Percentiles rank a stretch among this genome's conserved stretches.
Conservation (phyloP, 495 filamentous ascomycete genomes). For the Penicillium daleae region DNA sequence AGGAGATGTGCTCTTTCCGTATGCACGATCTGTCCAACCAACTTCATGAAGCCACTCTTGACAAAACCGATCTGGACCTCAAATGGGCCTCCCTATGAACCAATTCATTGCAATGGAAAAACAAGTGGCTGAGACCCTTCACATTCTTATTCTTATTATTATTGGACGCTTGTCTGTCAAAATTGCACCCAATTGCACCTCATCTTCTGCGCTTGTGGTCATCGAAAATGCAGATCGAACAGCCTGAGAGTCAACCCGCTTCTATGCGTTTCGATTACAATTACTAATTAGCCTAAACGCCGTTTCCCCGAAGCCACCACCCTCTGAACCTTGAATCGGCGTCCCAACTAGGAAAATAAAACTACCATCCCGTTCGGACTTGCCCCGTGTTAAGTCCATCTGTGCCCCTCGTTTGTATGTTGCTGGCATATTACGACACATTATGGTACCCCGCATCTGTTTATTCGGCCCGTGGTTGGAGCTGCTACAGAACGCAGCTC, state of each 20-base stretch:
- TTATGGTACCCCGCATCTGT: conserved; percentile 19
- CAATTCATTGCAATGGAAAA: not conserved
- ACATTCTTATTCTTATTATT: no score
- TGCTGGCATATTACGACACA: no score
- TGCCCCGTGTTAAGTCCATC: conserved; percentile 3
- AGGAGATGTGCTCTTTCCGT: no score
- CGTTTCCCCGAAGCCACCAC: not conserved
- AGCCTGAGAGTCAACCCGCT: not conserved
- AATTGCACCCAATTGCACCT: not conserved
- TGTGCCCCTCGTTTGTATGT: not conserved
- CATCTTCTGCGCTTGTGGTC: not conserved
- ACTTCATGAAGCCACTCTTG: not conserved
- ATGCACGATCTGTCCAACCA: no score
- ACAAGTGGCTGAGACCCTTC: not conserved
- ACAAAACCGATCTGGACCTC: not conserved
- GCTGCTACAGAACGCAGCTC: not conserved
- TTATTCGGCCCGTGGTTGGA: conserved; percentile 5
- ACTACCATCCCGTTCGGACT: not conserved
- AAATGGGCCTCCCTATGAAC: not conserved
- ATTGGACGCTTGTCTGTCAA: not conserved
- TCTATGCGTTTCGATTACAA: not conserved
- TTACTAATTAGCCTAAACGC: conserved; percentile 16
- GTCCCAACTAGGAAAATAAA: conserved; percentile 7
- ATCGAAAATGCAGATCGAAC: not conserved
- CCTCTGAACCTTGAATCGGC: not conserved